These are phyloP conservation scores for Fusarium setosum DNA, from an alignment of 2,329 filamentous ascomycete genomes.

Conservation along the genomic window DNA sequence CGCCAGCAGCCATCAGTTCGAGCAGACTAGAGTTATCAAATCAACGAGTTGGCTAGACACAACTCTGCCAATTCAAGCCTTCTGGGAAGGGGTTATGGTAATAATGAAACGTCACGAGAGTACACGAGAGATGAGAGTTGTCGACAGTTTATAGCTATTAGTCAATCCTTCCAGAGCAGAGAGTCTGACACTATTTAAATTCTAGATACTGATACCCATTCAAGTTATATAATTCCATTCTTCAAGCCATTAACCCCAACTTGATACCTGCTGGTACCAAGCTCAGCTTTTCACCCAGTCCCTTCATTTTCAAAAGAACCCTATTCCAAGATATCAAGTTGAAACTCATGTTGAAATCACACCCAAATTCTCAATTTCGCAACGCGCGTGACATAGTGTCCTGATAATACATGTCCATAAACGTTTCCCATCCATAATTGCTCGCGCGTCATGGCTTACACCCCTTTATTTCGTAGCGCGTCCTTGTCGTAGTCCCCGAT, in stretches of 20 bases:
- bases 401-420: constrained; percentile 43
- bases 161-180: background rate
- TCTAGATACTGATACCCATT: no score
- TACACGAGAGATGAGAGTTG: no score
- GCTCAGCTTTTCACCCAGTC: background rate
- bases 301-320: background rate
- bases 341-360: constrained; percentile 12
- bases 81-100: no score
- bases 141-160: background rate
- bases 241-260: background rate
- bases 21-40: no score
- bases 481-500: constrained; percentile 32
- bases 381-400: constrained; percentile 27
- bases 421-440: constrained; percentile 30
- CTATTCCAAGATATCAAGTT: background rate
- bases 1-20: no score
- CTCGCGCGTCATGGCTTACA: constrained; percentile 32
- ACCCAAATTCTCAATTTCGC: constrained; percentile 32
- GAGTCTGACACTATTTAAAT: background rate
- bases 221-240: background rate
- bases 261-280: no score
- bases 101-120: no score
- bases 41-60: no score
- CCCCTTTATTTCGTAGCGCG: constrained; percentile 34
- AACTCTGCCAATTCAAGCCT: no score